Conservation (phyloP, 2,329 filamentous ascomycete genomes). For the Aspergillus awamori region DNA sequence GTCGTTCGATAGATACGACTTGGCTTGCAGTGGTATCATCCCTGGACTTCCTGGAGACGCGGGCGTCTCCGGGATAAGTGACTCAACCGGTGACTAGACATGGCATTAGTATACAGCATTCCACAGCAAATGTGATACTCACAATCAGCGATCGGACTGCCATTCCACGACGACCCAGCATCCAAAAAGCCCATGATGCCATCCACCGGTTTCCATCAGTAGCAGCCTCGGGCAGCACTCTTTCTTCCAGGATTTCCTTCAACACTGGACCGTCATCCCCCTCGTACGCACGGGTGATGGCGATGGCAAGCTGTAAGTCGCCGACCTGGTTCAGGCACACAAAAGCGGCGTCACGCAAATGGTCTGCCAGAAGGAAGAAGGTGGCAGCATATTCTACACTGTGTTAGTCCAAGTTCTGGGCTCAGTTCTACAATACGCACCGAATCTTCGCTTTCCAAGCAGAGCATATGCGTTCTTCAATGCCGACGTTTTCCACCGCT, state of each 20-base stretch:
- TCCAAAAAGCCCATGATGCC: slow-evolving; percentile 94
- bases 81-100: slow-evolving; percentile 72
- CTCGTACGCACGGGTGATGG: slow-evolving; percentile 84
- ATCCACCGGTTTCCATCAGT: slow-evolving; percentile 89
- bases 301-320: slow-evolving; percentile 86
- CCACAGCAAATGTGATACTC: slow-evolving; percentile 37
- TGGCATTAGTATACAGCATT: background rate
- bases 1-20: slow-evolving; percentile 85
- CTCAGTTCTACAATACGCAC: slow-evolving; percentile 49
- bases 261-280: slow-evolving; percentile 79
- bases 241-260: slow-evolving; percentile 73
- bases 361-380: slow-evolving; percentile 90
- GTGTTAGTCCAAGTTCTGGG: slow-evolving; percentile 7
- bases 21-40: slow-evolving; percentile 62
- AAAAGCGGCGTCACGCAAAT: slow-evolving; percentile 79
- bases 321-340: slow-evolving; percentile 85
- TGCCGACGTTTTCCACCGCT: slow-evolving; percentile 84
- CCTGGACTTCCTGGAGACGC: slow-evolving; percentile 67
- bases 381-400: slow-evolving; percentile 84
- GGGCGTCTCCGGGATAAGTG: slow-evolving; percentile 56
- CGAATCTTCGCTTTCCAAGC: slow-evolving; percentile 85
- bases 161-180: slow-evolving; percentile 78
- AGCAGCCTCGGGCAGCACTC: slow-evolving; percentile 75
- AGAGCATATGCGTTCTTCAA: slow-evolving; percentile 96
- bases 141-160: slow-evolving; percentile 82